Evolutionary conservation across 1,284 basidiomycete species (phyloP).

Genomic region (Cutaneotrichosporon dermatis): DNA sequence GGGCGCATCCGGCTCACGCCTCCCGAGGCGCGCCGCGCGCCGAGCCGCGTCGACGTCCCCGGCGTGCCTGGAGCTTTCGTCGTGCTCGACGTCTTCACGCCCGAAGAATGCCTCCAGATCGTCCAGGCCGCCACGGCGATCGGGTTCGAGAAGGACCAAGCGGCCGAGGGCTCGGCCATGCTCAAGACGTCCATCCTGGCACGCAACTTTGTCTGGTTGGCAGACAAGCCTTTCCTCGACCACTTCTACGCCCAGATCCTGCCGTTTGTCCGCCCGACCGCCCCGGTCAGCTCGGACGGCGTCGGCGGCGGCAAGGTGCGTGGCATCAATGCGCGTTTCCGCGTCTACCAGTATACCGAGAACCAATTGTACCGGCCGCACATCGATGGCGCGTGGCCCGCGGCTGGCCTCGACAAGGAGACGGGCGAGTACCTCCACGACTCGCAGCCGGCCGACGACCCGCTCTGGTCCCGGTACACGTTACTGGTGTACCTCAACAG

Average conservation of each 20-base stretch:
- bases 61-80: conserved; percentile 53
- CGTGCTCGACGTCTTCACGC: conserved; percentile 54
- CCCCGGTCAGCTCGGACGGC: conserved; percentile 33
- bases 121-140: conserved; percentile 52
- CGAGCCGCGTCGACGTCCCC: conserved; percentile 42
- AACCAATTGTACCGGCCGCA: conserved; percentile 55
- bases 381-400: conserved; percentile 59
- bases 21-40: conserved; percentile 15
- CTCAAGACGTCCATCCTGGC: conserved; percentile 53
- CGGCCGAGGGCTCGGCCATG: conserved; percentile 51
- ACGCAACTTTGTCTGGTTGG: conserved; percentile 58
- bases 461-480: conserved; percentile 54
- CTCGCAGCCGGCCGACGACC: conserved; percentile 43
- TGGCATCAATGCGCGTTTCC: conserved; percentile 56
- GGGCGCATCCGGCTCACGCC: conserved; percentile 51
- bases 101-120: conserved; percentile 53
- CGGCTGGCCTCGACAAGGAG: conserved; percentile 51
- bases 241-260: conserved; percentile 52
- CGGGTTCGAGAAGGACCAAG: conserved; percentile 55
- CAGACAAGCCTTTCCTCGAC: conserved; percentile 52
- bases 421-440: conserved; percentile 57
- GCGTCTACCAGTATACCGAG: conserved; percentile 55
- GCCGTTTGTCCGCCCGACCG: conserved; percentile 48
- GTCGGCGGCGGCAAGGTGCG: conserved; percentile 51
- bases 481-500: conserved; percentile 58